Base-by-base conservation (phyloP, 78 protist genomes). In the Dictyostelium firmibasis region DNA sequence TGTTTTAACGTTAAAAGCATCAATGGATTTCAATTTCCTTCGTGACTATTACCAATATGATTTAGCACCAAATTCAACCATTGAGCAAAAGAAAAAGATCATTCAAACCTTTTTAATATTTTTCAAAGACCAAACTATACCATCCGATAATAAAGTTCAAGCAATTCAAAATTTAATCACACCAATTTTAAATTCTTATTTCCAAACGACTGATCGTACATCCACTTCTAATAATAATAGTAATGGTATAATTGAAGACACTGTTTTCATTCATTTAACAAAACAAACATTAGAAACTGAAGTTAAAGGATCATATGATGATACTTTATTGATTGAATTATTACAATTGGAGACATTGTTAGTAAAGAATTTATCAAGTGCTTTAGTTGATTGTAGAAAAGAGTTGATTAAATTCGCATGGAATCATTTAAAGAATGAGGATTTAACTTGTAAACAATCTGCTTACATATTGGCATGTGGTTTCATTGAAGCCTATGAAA, bases 381-480 rank as follows among this genome's bases (percentile, higher is more conserved):
- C 5, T 8, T 87, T 98, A 18, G 85, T 84, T 25, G 95, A 98
- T 7, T 76, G 81, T 82, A 86, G 98, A 64, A 93, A 96, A 84
- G 98, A 96, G 35, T 78, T 98, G 41, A 97, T 97, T 84, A 95
- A 93, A 88, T 98, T 97, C 67, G 98, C 98, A 16, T 97, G 98
- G 97, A 70, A 84, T 44, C 97, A 92, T 47, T 93, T 98, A 31
- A 97, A 97, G 97, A 86, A 88, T 69, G 99, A 97, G 25, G 99
- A 98, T 62, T 47, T 94, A n/a, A 60, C 95, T 11, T 85, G 96
- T 60, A 96, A 96, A 92, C 98, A 97, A 47, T 93, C 96, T 78
- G 99, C 98, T 1, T 98, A 97, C 79, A 96, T 98, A n/a, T 96
- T 98, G 89, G 97, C 97, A 23, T 89, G 97, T 91, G 85, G 97